Evolutionary conservation across 345 rosid species (phyloP), one percentile per base, ranked within the genome.

Genomic region (Cardiospermum halicacabum): DNA sequence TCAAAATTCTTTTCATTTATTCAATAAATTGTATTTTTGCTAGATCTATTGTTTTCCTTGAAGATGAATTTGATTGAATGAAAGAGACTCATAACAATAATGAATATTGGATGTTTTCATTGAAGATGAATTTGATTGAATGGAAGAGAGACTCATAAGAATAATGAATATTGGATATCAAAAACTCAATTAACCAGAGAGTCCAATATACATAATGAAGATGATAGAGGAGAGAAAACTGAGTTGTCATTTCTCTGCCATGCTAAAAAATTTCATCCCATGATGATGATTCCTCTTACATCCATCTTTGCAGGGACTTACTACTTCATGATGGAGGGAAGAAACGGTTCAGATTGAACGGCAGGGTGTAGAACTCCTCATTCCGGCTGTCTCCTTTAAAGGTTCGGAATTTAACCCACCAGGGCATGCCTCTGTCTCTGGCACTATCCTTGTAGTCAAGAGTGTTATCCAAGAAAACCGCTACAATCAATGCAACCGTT

Each of bases 341-440:
- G 86, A 85, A 91, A 27, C 97, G 92, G 81, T 91, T 84, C 15
- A 94, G 87, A 75, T 91, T 94, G 79, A 95, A 95, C 7, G 96
- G 97, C 56, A 95, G 99, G 5, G 96, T 83, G 77, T 95, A 95
- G 73, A 95, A 95, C 67, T 95, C 97, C 32, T 91, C 96, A 60
- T 88, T 95, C 53, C 97, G 73, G 70, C 85, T 75, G 78, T 89
- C 96, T 60, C 96, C 96, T 74, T 91, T 85, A 54, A 94, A 91
- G 22, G 97, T 78, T 60, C 93, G 73, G 77, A 94, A 89, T 64
- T 84, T 89, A 32, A 72, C 93, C 97, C 99, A 95, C 97, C 99
- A 95, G 25, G 90, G 91, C 92, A 91, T 80, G 24, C 99, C 99
- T 67, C 97, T 77, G 30, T 95, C 99, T 72, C 71, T 82, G 7